Evolutionary conservation across 805 yeast species (phyloP), one percentile per base, ranked within the genome.

Genomic region (Starmerella floris): DNA sequence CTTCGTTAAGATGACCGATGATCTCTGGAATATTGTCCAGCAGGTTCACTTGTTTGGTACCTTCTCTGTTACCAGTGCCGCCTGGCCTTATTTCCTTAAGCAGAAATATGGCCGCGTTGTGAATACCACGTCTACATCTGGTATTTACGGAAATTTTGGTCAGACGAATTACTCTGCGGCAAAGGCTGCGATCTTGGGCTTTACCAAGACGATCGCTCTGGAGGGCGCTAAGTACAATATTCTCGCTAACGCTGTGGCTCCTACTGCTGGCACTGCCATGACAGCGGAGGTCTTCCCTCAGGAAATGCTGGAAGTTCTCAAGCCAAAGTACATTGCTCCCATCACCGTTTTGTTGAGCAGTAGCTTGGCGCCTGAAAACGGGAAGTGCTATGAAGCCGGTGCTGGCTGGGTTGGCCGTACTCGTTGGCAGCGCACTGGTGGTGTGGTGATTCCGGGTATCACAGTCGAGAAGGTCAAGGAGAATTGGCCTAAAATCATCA

Each of bases 191-290:
- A 76, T 88, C 50, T 64, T 85, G 38, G 95, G 95, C 16, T 72
- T 88, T 53, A 73, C 95, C 32, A 77, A 74, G 62, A 79, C 96
- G 34, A 63, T 84, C 50, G 95, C 97, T 23, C 70, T 83, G 51
- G 98, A 88, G 67, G 98, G 98, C 56, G 76, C 76, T 46, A 83
- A 74, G 62, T 60, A 68, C 56, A 76, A 79, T 58, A 84, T 88
- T 53, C 68, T 70, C 56, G 87, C 77, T 44, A 83, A 87, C 59
- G 74, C 76, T 30, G 77, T 85, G 60, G 97, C 98, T 23, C 98
- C 98, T 41, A 95, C 88, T 61, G 97, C 97, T 23, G 96, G 88
- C 58, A 88, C 98, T 35, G 87, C 93, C 44, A 88, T 88, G 98
- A 88, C 98, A 23, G 73, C 75, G 56, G 81, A 94, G 5, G 77